Evolutionary conservation across 805 yeast genomes (phyloP).

Genomic region (Yarrowia alimentaria): DNA sequence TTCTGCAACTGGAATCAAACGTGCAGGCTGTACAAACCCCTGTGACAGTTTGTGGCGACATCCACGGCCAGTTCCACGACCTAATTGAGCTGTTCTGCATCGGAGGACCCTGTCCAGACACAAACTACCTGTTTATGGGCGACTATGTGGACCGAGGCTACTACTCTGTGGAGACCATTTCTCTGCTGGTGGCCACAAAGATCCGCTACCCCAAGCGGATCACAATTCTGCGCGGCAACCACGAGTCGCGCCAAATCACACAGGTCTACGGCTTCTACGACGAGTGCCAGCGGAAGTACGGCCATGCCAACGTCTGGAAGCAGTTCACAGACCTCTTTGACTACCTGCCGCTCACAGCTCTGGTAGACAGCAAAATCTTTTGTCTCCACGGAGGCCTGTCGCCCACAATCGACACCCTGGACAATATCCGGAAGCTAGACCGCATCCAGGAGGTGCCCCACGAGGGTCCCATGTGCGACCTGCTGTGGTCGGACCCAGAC

Average conservation of each 20-base stretch:
- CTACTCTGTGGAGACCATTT: conserved; percentile 88
- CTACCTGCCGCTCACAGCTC: conserved; percentile 92
- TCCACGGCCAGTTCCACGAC: conserved; percentile 96
- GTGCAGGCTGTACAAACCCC: conserved; percentile 95
- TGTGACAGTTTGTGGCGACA: conserved; percentile 95
- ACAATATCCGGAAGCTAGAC: conserved; percentile 88
- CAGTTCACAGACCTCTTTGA: conserved; percentile 90
- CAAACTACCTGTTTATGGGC: conserved; percentile 81
- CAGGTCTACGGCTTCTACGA: conserved; percentile 97
- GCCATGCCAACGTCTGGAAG: conserved; percentile 92
- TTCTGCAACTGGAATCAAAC: conserved; percentile 84
- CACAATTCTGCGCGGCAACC: conserved; percentile 94
- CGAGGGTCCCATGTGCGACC: conserved; percentile 97
- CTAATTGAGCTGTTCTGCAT: conserved; percentile 90
- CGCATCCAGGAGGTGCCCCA: conserved; percentile 97
- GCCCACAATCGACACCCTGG: conserved; percentile 93
- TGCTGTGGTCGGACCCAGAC: conserved; percentile 96
- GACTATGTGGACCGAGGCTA: conserved; percentile 92
- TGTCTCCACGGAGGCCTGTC: conserved; percentile 95
- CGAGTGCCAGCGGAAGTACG: conserved; percentile 92
- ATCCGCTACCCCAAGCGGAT: conserved; percentile 89
- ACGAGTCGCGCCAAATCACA: conserved; percentile 93
- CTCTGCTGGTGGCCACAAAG: conserved; percentile 90
- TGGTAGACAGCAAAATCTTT: conserved; percentile 88
- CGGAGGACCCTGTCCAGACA: conserved; percentile 94